These are phyloP conservation scores for Mortierella hygrophila DNA, from an alignment of 192 early-diverging fungal species.

Conservation along the genomic window DNA sequence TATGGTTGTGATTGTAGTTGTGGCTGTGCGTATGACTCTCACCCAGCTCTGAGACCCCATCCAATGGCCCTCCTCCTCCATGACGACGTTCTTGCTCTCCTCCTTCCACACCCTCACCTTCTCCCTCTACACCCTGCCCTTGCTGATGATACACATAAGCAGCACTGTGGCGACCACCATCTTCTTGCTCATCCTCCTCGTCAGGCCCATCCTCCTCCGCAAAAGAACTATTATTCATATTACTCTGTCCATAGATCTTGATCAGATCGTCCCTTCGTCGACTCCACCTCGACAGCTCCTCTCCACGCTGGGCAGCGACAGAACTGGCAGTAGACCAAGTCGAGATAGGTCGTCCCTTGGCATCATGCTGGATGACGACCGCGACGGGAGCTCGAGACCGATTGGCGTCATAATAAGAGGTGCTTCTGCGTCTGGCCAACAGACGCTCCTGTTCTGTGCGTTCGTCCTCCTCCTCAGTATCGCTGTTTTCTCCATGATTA, in stretches of 20 bases:
- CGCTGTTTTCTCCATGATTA: neutral
- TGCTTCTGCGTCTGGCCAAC: constrained; percentile 40
- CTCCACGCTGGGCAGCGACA: constrained; percentile 43
- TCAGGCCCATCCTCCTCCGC: neutral
- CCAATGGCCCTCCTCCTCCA: neutral
- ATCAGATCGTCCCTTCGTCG: constrained; percentile 43
- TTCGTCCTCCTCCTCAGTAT: constrained; percentile 5
- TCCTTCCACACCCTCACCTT: neutral
- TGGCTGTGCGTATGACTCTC: neutral
- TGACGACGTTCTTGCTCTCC: neutral
- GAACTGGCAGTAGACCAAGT: constrained; percentile 54
- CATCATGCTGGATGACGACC: constrained; percentile 37
- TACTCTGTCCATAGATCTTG: constrained; percentile 44
- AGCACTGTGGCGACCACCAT: neutral
- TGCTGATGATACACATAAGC: neutral
- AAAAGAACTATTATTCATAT: constrained; percentile 22
- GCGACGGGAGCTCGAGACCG: constrained; percentile 45
- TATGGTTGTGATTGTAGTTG: neutral
- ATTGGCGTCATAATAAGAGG: constrained; percentile 50
- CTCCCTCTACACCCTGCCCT: neutral
- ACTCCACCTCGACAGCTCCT: constrained; percentile 47
- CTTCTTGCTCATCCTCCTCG: constrained; percentile 20
- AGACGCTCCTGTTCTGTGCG: constrained; percentile 27
- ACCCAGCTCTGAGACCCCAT: neutral
- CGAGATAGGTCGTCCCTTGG: constrained; percentile 44